Conservation (phyloP, 2,329 filamentous ascomycete species). For the Metarhizium robertsii region DNA sequence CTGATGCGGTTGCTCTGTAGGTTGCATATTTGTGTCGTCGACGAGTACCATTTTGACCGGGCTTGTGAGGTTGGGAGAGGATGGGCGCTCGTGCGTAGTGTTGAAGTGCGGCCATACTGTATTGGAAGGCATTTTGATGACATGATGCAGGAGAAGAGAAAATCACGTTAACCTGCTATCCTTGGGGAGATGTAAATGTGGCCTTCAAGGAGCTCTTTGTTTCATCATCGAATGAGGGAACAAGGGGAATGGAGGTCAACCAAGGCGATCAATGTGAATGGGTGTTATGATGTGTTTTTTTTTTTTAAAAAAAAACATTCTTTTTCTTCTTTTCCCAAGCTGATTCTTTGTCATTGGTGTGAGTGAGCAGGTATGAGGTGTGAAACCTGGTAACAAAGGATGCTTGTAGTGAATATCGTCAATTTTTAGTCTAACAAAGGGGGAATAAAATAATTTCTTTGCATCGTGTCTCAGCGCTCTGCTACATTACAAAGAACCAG, state of each 20-base stretch:
- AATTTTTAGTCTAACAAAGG: neutral
- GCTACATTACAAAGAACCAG: neutral
- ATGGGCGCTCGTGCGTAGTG: too few species aligned
- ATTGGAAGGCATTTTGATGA: neutral
- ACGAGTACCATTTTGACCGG: too few species aligned
- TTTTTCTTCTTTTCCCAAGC: neutral
- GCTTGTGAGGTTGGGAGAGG: too few species aligned
- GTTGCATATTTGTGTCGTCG: too few species aligned
- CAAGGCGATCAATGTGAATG: too few species aligned
- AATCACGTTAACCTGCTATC: neutral
- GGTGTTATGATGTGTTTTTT: too few species aligned
- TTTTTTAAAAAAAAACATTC: neutral
- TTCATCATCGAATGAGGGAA: too few species aligned
- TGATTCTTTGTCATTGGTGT: neutral
- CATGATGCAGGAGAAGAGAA: neutral
- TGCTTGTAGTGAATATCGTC: neutral
- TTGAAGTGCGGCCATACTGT: neutral
- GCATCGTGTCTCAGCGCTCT: neutral
- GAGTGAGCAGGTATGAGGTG: neutral
- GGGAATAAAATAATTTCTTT: neutral
- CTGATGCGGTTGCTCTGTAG: too few species aligned
- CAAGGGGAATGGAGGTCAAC: too few species aligned
- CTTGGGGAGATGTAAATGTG: too few species aligned
- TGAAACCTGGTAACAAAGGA: neutral
- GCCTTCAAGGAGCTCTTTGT: too few species aligned